Conservation (phyloP, 164 flowering plant species). For the Macadamia integrifolia region DNA sequence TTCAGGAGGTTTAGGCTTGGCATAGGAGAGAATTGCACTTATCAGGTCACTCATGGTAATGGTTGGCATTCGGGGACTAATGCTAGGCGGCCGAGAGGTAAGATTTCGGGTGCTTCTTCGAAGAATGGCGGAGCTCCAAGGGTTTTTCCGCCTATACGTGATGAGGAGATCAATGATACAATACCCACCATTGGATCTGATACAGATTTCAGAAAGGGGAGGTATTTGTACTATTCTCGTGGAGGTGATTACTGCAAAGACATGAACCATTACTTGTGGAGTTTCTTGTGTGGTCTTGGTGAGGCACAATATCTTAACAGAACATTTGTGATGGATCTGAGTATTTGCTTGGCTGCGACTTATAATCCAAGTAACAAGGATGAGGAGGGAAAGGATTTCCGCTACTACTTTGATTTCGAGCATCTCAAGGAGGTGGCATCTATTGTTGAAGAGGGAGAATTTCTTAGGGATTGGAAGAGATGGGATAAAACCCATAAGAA, state of each 20-base stretch:
- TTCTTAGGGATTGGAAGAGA: slow-evolving; percentile 65
- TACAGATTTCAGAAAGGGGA: slow-evolving; percentile 57
- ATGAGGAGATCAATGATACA: slow-evolving; percentile 84
- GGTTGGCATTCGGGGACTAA: slow-evolving; percentile 85
- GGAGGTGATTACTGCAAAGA: slow-evolving; percentile 96
- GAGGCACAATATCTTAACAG: slow-evolving; percentile 89
- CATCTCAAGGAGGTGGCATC: slow-evolving; percentile 79
- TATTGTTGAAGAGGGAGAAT: slow-evolving; percentile 79
- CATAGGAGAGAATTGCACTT: slow-evolving; percentile 52
- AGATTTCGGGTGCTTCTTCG: slow-evolving; percentile 7
- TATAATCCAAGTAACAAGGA: slow-evolving; percentile 60
- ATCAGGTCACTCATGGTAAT: slow-evolving; percentile 40
- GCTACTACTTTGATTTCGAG: slow-evolving; percentile 89
- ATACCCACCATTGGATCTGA: slow-evolving; percentile 64
- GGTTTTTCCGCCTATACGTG: slow-evolving; percentile 24
- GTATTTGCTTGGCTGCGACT: slow-evolving; percentile 57
- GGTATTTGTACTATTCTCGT: slow-evolving; percentile 78
- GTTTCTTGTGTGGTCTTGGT: slow-evolving; percentile 88
- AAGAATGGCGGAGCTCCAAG: slow-evolving; percentile 19
- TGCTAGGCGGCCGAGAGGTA: slow-evolving; percentile 51
- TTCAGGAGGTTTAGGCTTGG: slow-evolving; percentile 73
- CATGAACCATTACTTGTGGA: slow-evolving; percentile 90
- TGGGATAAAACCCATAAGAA: slow-evolving; percentile 59
- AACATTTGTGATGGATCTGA: slow-evolving; percentile 90
- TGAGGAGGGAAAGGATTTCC: slow-evolving; percentile 89